Evolutionary conservation across 169 alveolate species (phyloP).

Genomic region (Cryptosporidium andersoni): DNA sequence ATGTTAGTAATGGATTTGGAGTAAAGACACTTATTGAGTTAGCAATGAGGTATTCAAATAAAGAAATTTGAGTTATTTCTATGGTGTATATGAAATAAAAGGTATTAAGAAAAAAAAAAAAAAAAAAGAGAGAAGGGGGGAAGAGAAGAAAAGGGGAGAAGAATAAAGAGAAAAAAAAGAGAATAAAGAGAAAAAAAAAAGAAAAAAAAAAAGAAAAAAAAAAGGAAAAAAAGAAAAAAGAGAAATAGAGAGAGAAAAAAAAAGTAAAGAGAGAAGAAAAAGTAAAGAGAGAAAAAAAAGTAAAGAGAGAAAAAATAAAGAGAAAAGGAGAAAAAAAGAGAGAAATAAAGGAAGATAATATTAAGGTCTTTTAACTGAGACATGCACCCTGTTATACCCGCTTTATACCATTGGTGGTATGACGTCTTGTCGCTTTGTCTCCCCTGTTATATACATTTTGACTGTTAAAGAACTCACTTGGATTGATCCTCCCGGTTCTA

Average conservation of each 20-base stretch:
- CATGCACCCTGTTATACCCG: background rate
- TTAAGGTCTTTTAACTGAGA: background rate
- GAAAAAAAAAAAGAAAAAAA: background rate
- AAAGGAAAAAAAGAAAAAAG: no score
- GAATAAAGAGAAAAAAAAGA: no score
- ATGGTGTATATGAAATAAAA: no score
- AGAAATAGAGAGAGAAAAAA: no score
- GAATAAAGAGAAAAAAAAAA: background rate
- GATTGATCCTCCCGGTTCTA: conserved; percentile 74
- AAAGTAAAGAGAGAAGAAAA: background rate
- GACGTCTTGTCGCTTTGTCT: background rate
- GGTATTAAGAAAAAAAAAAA: no score
- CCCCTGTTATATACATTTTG: background rate
- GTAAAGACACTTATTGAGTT: conserved; percentile 79
- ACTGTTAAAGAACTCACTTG: conserved; percentile 23
- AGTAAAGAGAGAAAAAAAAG: background rate
- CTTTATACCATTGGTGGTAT: background rate
- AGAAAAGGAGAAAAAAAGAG: background rate
- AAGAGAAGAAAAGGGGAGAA: no score
- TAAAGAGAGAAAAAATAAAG: background rate
- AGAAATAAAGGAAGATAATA: no score
- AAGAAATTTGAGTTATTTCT: no score
- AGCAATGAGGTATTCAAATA: conserved; percentile 5
- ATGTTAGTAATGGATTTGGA: conserved; percentile 85
- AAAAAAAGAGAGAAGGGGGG: no score